phyloP scores from a whole-genome alignment of 2,329 filamentous ascomycete genomes.

The Rhynchosporium agropyri region DNA sequence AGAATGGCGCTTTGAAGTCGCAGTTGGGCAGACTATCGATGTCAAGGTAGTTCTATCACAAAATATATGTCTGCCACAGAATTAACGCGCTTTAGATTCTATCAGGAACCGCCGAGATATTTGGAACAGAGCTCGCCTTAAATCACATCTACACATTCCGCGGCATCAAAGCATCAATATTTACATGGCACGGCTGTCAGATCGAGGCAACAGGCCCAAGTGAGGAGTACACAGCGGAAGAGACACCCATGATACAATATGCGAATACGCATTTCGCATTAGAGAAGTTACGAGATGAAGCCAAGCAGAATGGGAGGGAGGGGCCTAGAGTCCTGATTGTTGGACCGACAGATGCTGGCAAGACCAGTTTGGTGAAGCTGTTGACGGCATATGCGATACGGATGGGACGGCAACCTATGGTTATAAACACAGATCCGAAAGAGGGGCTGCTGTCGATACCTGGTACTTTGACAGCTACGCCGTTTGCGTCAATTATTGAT shows the following conservation, averaged over 20 bases:
- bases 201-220: slow-evolving; percentile 70
- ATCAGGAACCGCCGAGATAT: slow-evolving; percentile 85
- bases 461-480: slow-evolving; percentile 82
- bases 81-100: slow-evolving; percentile 60
- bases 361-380: slow-evolving; percentile 78
- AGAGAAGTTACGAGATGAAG: slow-evolving; percentile 68
- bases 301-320: slow-evolving; percentile 52
- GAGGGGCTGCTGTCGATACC: slow-evolving; percentile 79
- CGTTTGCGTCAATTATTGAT: slow-evolving; percentile 85
- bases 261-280: slow-evolving; percentile 88
- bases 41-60: slow-evolving; percentile 50
- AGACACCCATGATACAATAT: slow-evolving; percentile 79
- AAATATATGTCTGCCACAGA: not conserved
- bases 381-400: slow-evolving; percentile 80
- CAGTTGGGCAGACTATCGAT: slow-evolving; percentile 54
- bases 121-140: slow-evolving; percentile 88
- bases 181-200: slow-evolving; percentile 88
- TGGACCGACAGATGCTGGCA: slow-evolving; percentile 77
- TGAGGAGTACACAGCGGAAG: slow-evolving; percentile 69
- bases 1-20: slow-evolving; percentile 80
- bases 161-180: slow-evolving; percentile 82
- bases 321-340: slow-evolving; percentile 85
- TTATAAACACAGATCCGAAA: slow-evolving; percentile 81
- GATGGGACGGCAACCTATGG: slow-evolving; percentile 72
- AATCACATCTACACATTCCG: slow-evolving; percentile 80